phyloP scores from a whole-genome alignment of 2,329 filamentous ascomycete species.

The Penicillium sp. region DNA sequence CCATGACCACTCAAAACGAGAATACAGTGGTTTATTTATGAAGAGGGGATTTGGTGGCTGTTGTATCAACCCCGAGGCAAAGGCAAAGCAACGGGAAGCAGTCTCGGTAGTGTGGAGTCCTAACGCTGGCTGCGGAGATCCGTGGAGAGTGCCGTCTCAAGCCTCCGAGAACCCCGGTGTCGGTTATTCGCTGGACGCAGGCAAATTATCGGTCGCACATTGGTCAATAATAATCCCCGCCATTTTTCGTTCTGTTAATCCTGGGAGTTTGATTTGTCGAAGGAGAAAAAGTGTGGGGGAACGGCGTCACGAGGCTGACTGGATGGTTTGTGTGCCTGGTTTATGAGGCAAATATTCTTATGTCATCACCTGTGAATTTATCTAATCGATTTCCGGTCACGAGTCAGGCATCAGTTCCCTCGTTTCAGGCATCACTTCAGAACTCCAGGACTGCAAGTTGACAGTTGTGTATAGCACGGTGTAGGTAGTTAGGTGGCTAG shows the following conservation, averaged over 20 bases:
- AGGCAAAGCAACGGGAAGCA: slow-evolving; percentile 17
- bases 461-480: too few relatives aligned
- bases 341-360: accelerated
- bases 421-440: background rate
- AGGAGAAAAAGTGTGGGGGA: background rate
- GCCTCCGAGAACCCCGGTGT: slow-evolving; percentile 13
- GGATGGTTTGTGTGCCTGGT: background rate
- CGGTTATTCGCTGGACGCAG: slow-evolving; percentile 16
- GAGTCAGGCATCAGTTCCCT: background rate
- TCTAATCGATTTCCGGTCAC: too few relatives aligned
- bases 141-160: slow-evolving; percentile 20
- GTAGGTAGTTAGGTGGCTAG: too few relatives aligned
- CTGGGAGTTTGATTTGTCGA: slow-evolving; percentile 1
- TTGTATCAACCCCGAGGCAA: slow-evolving; percentile 22
- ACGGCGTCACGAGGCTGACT: background rate
- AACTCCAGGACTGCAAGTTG: too few relatives aligned
- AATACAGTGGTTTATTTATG: slow-evolving; percentile 19
- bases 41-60: background rate
- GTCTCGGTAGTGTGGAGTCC: slow-evolving; percentile 22
- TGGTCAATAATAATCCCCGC: background rate
- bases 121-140: slow-evolving; percentile 3
- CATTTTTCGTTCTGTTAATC: background rate
- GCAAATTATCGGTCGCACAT: slow-evolving; percentile 11
- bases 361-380: background rate
- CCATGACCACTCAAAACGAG: background rate